Base-by-base conservation (phyloP, 495 filamentous ascomycete genomes). In the Trypethelium eluteriae region DNA sequence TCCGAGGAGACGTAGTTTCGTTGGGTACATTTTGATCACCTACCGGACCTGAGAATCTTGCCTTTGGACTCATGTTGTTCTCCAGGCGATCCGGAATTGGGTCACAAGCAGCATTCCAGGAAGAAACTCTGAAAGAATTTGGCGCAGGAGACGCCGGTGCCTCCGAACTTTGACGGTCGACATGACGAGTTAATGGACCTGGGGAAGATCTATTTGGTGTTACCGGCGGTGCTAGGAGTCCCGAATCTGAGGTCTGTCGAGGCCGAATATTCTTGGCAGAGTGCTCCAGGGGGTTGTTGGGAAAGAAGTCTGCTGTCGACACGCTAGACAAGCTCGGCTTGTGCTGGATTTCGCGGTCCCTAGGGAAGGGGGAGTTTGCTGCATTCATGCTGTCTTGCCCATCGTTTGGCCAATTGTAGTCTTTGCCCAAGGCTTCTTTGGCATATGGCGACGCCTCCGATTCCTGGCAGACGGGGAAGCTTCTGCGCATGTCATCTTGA, bases 271-370 rank as follows among this genome's bases (percentile, higher is more conserved):
- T 62, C 69, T 73, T 50, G 11, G 71, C 69, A 0, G 76, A 76
- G 63, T 76, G 74, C 39, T 79, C 76, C 53, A 70, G 62, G 1
- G 76, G 73, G 65, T 77, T 75, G 41, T 57, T 69, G 14, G 76
- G 76, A 66, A 79, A 79, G 74, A 79, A 79, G 69, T 77, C 76
- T 53, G 70, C 70, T 2, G 76, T 79, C 49, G 70, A 64, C 39
- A 79, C 71, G 56, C 74, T 77, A 11, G 76, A 74, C 25, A 72
- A 34, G 66, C 76, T 77, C 16, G 66, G 62, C 63, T 73, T 73
- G 63, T 75, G 72, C 25, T 67, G 12, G 44, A 71, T 49, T 34
- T 35, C 61, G 35, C 66, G 64, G 11, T 65, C 66, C 39, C 71
- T 71, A 3, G 59, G 44, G 4, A 38, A 10, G 32, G 5, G 2